phyloP scores from a whole-genome alignment of 768 basidiomycete species.

The Pleurotus tuber-regium region DNA sequence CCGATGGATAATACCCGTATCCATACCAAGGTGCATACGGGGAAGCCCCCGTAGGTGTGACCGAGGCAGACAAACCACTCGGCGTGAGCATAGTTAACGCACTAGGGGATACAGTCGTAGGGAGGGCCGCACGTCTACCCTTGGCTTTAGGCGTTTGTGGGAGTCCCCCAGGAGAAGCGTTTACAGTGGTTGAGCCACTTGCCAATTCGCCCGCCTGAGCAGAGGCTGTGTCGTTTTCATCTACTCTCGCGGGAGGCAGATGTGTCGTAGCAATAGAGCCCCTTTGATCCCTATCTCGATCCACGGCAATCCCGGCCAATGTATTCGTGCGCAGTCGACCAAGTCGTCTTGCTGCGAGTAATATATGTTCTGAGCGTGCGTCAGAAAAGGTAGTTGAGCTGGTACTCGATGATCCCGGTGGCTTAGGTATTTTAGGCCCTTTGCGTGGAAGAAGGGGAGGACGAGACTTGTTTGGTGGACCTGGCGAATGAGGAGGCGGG shows the following conservation, averaged over 20 bases:
- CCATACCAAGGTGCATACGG: slow-evolving; percentile 8
- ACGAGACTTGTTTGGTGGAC: too few relatives aligned
- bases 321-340: slow-evolving; percentile 34
- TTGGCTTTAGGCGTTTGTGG: slow-evolving; percentile 6
- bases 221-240: not conserved
- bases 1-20: not conserved
- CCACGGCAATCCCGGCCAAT: not conserved
- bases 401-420: slow-evolving; percentile 30
- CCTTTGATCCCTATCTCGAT: not conserved
- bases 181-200: not conserved
- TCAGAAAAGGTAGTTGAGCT: too few relatives aligned
- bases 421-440: slow-evolving; percentile 23
- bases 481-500: too few relatives aligned
- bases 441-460: too few relatives aligned
- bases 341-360: slow-evolving; percentile 68
- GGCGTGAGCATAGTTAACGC: not conserved
- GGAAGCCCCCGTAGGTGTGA: not conserved
- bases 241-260: not conserved
- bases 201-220: not conserved
- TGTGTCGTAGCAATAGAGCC: not conserved
- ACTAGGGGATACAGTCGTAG: not conserved
- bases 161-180: not conserved
- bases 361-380: slow-evolving; percentile 67
- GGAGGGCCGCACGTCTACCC: not conserved
- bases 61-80: not conserved